Base-by-base conservation (phyloP, 2,329 filamentous ascomycete species). In the Huntiella bhutanensis region DNA sequence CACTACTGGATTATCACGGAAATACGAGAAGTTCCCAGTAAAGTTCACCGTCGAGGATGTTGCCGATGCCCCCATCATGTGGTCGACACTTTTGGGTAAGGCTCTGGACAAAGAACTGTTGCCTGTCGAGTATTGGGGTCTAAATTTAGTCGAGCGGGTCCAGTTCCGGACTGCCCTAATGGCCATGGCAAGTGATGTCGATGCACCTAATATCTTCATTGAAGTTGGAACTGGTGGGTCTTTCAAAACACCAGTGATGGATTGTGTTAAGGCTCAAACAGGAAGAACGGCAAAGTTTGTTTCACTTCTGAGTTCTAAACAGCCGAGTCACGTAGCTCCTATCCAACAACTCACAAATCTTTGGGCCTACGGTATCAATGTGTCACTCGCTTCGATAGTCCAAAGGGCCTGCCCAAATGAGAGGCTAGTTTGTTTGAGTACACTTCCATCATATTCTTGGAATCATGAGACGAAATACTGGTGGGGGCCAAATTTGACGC, bases 361-460 rank as follows among this genome's bases (percentile, higher is more conserved):
- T 2, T 68, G 65, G 65, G 45, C 54, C 4, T 52, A 51, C n/a
- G 64, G 63, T 2, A 55, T 47, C 15, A 42, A 50, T 1, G 39
- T 62, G 2, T 51, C 62, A 15, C 56, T 67, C 52, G 28, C 33
- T n/a, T 8, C 7, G 2, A 17, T 43, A 4, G 13, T 43, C 28
- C 17, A 35, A 17, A 33, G 41, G 11, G 6, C 15, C 3, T 34
- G 4, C 4, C 32, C 15, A 13, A 19, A 34, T 13, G 51, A 58
- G 4, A 54, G 53, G 11, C 38, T 50, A 2, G 32, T 12, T n/a
- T 62, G 63, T 15, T 56, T 73, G 3, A 53, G 59, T 1, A 63
- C 67, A 48, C 54, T 75, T 32, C 71, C 71, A 2, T 59, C 62
- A 1, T 74, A 74, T 49, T 62, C 67, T 2, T 75, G 71, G 70